These are phyloP conservation scores for Eragrostis tef DNA, from an alignment of 202 grass and related monocot genomes.

Conservation along the genomic window DNA sequence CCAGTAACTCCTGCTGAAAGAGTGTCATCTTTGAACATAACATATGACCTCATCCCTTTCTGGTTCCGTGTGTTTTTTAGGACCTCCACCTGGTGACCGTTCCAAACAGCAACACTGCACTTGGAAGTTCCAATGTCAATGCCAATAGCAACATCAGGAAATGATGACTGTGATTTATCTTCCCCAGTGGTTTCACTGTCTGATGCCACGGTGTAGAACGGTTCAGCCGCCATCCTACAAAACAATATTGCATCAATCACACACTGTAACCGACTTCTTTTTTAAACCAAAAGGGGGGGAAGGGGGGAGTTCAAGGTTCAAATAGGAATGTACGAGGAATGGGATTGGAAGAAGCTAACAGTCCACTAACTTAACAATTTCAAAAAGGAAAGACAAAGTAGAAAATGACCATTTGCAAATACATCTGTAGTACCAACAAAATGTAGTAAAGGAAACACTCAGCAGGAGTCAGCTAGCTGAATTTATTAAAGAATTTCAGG, in stretches of 20 bases:
- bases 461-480: background rate
- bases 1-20: constrained; percentile 64
- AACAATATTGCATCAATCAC: background rate
- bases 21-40: constrained; percentile 72
- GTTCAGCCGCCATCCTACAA: constrained; percentile 67
- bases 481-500: background rate
- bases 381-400: background rate
- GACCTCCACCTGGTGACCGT: constrained; percentile 62
- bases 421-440: background rate
- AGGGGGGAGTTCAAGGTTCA: background rate
- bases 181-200: constrained; percentile 66
- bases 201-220: constrained; percentile 59
- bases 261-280: background rate
- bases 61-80: constrained; percentile 66
- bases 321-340: background rate
- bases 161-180: constrained; percentile 51
- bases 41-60: constrained; percentile 72
- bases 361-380: background rate
- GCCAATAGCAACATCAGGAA: constrained; percentile 71
- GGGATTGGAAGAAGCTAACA: background rate
- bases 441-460: background rate
- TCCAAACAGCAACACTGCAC: constrained; percentile 70
- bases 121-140: constrained; percentile 79
- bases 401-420: background rate
- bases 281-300: background rate